These are phyloP conservation scores for Gamsiella multidivaricata DNA, from an alignment of 192 early-diverging fungal genomes.

Conservation along the genomic window DNA sequence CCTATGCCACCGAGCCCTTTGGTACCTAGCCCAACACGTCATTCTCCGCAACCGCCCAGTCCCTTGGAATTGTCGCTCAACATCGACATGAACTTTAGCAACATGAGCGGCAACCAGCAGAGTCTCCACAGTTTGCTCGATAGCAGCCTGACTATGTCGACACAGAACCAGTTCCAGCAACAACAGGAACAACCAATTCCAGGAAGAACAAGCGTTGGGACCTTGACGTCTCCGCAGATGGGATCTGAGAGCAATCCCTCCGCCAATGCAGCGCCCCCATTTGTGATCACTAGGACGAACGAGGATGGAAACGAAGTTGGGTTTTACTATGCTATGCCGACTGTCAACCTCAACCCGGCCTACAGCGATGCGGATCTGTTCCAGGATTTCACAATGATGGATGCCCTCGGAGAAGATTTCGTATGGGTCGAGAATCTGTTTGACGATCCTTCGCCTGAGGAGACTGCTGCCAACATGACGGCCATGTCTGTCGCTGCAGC, in stretches of 20 bases:
- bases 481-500: conserved; percentile 51
- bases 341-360: conserved; percentile 46
- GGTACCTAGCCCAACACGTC: conserved; percentile 19
- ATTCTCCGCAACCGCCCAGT: conserved; percentile 40
- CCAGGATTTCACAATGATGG: conserved; percentile 53
- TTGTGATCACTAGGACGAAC: conserved; percentile 49
- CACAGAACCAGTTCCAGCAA: conserved; percentile 17
- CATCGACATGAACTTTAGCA: conserved; percentile 43
- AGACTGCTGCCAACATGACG: conserved; percentile 34
- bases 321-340: conserved; percentile 46
- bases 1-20: conserved; percentile 33
- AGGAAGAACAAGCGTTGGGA: conserved; percentile 24
- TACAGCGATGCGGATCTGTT: conserved; percentile 48
- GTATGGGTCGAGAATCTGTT: conserved; percentile 54
- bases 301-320: conserved; percentile 53
- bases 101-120: conserved; percentile 24
- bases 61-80: conserved; percentile 40
- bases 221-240: conserved; percentile 41
- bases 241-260: conserved; percentile 3
- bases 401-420: conserved; percentile 48
- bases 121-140: conserved; percentile 40
- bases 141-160: conserved; percentile 25
- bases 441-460: conserved; percentile 44
- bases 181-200: conserved; percentile 18
- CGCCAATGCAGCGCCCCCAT: conserved; percentile 20